Base-by-base conservation (phyloP, 2,329 filamentous ascomycete species). In the Cryoendolithus antarcticus region DNA sequence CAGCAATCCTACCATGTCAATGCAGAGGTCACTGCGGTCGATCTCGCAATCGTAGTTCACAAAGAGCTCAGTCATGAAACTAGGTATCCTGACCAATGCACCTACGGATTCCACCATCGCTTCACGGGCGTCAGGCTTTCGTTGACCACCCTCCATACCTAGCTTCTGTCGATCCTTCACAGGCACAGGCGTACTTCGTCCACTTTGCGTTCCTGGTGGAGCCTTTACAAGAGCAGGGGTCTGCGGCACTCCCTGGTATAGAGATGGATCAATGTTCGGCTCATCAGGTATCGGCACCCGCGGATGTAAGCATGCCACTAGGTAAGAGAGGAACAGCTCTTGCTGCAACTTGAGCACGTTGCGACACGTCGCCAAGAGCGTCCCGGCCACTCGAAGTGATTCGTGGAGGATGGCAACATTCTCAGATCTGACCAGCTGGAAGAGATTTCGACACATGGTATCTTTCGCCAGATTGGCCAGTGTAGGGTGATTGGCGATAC, bases 71-170 rank as follows among this genome's bases (percentile, higher is more conserved):
- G 82, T 78, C 77, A 96, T 86, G 56, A 93, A 98, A 32, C 80
- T 88, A 1, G 91, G 86, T 69, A 98, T 94, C 32, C 93, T 75
- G 30, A 86, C 84, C 43, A 98, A 68, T 39, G 89, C 86, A 29
- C 89, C 88, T 33, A 98, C 81, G 51, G 84, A 93, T 63, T 98
- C 91, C 4, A 98, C 86, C 91, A 98, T 98, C 27, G 91, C 88
- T 66, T 98, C 91, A 49, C 91, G 75, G 24, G 91, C 88, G 61
- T 98, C 93, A 3, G 91, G 91, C 58, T 93, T 94, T 45, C 91
- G 75, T 29, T 84, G 77, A 6, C 89, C 88, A 2, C 91, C 89
- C 61, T 96, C 91, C 55, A 98, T 69, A 0, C 91, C 91, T 29
- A 96, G 72, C 58, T 86, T 91, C 59, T 93, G 86, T 38, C 91